These are phyloP conservation scores for Globisporangium nagaii DNA, from an alignment of 352 stramenopile genomes.

Conservation along the genomic window DNA sequence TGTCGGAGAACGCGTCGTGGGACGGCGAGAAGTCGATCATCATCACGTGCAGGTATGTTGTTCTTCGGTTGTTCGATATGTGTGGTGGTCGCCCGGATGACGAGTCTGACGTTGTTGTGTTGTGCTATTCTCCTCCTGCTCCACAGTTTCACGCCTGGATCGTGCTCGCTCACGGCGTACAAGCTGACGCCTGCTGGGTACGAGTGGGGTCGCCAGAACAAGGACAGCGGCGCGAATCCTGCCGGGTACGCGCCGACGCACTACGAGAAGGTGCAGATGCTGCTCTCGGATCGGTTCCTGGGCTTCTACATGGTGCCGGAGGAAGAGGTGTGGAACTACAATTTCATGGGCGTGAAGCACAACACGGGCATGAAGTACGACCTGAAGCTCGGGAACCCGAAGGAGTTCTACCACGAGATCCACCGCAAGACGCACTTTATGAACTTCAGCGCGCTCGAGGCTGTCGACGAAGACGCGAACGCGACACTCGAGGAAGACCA, in stretches of 20 bases:
- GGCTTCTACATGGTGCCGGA: constrained; percentile 99
- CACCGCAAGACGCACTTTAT: constrained; percentile 99
- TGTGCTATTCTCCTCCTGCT: not conserved
- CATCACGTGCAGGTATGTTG: constrained; percentile 86
- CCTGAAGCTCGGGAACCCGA: constrained; percentile 97
- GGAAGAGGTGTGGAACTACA: constrained; percentile 99
- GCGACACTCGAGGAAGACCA: constrained; percentile 90
- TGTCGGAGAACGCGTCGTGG: constrained; percentile 96
- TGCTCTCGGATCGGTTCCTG: constrained; percentile 98
- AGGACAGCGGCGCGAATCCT: constrained; percentile 92
- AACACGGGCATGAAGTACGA: constrained; percentile 97
- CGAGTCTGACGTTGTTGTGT: not conserved
- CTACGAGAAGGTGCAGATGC: constrained; percentile 99
- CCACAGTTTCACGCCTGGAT: constrained; percentile 97
- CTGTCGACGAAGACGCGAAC: constrained; percentile 84
- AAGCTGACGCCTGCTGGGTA: constrained; percentile 95
- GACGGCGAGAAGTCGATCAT: constrained; percentile 97
- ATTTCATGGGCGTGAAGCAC: constrained; percentile 99
- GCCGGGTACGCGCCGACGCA: constrained; percentile 95
- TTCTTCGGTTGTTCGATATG: not conserved
- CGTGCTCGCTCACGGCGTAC: constrained; percentile 98
- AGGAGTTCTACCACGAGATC: constrained; percentile 98
- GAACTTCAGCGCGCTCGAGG: constrained; percentile 98
- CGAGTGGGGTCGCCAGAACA: constrained; percentile 98
- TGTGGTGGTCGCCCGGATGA: not conserved